Evolutionary conservation across 805 yeast species (phyloP).

Genomic region (Blastobotrys americana): DNA sequence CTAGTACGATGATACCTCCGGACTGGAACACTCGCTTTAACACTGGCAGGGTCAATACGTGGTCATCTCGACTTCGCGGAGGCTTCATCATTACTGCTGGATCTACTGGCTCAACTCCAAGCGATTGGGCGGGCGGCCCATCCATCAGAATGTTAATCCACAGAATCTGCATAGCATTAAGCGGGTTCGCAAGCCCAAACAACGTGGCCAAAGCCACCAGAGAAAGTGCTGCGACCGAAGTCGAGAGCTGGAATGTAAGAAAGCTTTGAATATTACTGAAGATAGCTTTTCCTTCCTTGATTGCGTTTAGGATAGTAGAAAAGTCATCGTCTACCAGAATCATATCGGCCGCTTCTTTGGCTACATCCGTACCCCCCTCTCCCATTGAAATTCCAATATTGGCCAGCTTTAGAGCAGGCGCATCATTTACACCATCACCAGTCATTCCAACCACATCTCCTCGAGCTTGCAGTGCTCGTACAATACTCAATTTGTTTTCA

Average conservation of each 20-base stretch:
- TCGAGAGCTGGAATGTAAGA: slow-evolving; percentile 89
- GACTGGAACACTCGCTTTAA: slow-evolving; percentile 68
- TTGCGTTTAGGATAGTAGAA: slow-evolving; percentile 85
- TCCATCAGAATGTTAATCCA: slow-evolving; percentile 98
- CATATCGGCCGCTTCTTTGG: slow-evolving; percentile 98
- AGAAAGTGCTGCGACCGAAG: slow-evolving; percentile 90
- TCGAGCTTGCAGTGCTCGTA: slow-evolving; percentile 57
- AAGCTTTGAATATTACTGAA: slow-evolving; percentile 93
- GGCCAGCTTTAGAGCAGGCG: slow-evolving; percentile 55
- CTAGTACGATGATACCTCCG: slow-evolving; percentile 68
- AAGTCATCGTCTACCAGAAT: slow-evolving; percentile 95
- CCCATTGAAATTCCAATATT: slow-evolving; percentile 63
- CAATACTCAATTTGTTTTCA: slow-evolving; percentile 85
- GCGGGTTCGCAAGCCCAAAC: slow-evolving; percentile 83
- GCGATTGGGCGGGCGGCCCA: slow-evolving; percentile 97
- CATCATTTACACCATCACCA: slow-evolving; percentile 60
- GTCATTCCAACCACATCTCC: slow-evolving; percentile 58
- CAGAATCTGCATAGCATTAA: slow-evolving; percentile 95
- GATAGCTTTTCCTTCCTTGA: slow-evolving; percentile 96
- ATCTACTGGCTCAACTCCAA: slow-evolving; percentile 97
- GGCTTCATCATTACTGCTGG: slow-evolving; percentile 92
- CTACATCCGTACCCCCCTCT: slow-evolving; percentile 95
- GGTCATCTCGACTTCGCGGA: slow-evolving; percentile 85
- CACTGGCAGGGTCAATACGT: slow-evolving; percentile 65
- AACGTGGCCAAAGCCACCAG: slow-evolving; percentile 82